Base-by-base conservation (phyloP, 2,329 filamentous ascomycete genomes). In the Arthrinium phaeospermum region DNA sequence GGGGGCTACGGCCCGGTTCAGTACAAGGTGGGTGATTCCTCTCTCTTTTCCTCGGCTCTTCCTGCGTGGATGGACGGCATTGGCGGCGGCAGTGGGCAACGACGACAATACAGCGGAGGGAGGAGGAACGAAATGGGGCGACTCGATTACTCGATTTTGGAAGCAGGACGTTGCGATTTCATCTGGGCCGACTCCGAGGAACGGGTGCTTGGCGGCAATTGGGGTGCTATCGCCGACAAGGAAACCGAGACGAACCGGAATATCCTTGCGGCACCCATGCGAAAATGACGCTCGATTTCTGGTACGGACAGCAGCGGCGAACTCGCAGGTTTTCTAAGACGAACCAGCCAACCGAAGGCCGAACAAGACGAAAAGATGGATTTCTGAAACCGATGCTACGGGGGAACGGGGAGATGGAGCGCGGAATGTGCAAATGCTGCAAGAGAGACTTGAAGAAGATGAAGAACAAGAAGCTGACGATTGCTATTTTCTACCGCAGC, bases 1-100 rank as follows among this genome's bases (percentile, higher is more conserved):
- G 96, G 96, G 87, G 96, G 96, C 89, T 99, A 99, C 85, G 93
- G 91, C 84, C 92, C 96, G 84, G 93, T 99, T 77, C 96, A 99
- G 86, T 99, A 98, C 89, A 97, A 97, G 91, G 93, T 95, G 84
- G 80, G 88, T 85, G 73, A 47, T 24, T 22, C 37, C 22, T 4
- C 37, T 68, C 45, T 61, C 46, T 14, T n/a, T 57, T 44, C 34
- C 30, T n/a, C 24, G 41, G 27, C 6, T 46, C 8, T 22, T 12
- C 19, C 34, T 37, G 7, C 46, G 46, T n/a, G 46, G 46, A 49
- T 10, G 46, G 46, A n/a, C 27, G 27, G 27, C 46, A 49, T 10
- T 49, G 45, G 67, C 34, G 45, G 16, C 22, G 45, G 27, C 30
- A 13, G 27, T 12, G 8, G 67, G 4, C 67, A n/a, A 44, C 41